A percentile compares a stretch with the other conserved stretches of the same genome.
These are phyloP conservation scores for Claviceps maximensis DNA, from an alignment of 2,329 filamentous ascomycete genomes.

Conservation along the genomic window DNA sequence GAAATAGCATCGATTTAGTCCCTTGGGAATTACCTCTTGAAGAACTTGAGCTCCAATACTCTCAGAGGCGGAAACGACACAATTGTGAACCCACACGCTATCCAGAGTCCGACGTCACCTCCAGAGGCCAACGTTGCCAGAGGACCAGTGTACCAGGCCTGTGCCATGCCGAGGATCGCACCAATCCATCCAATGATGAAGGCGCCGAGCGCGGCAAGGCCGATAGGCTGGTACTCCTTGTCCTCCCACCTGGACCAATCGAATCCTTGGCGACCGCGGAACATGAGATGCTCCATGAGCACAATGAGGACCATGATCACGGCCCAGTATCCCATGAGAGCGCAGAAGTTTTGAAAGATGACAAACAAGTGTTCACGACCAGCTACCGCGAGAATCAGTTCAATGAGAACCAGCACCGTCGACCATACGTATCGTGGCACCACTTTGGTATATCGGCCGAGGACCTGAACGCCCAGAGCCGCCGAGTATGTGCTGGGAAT, in stretches of 20 bases:
- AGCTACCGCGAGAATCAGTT: constrained; percentile 41
- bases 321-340: constrained; percentile 42
- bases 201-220: constrained; percentile 29
- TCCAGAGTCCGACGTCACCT: constrained; percentile 34
- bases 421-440: constrained; percentile 43
- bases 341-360: constrained; percentile 39
- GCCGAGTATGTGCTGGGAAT: constrained; percentile 43
- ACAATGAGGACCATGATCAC: constrained; percentile 37
- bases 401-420: constrained; percentile 37
- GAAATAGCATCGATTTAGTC: too few species aligned
- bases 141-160: constrained; percentile 45
- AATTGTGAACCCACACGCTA: constrained; percentile 54
- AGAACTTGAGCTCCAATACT: constrained; percentile 15
- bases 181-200: constrained; percentile 33
- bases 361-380: constrained; percentile 40
- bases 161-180: constrained; percentile 44
- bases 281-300: constrained; percentile 30
- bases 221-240: constrained; percentile 28
- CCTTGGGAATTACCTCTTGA: constrained; percentile 15
- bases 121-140: constrained; percentile 40
- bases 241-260: constrained; percentile 35
- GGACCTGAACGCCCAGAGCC: constrained; percentile 45
- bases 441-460: constrained; percentile 37
- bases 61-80: constrained; percentile 17
- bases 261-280: constrained; percentile 26